Percentiles rank a stretch among this genome's conserved stretches.
phyloP scores from a whole-genome alignment of 441 rosid genomes.

The Adansonia rubrostipa region DNA sequence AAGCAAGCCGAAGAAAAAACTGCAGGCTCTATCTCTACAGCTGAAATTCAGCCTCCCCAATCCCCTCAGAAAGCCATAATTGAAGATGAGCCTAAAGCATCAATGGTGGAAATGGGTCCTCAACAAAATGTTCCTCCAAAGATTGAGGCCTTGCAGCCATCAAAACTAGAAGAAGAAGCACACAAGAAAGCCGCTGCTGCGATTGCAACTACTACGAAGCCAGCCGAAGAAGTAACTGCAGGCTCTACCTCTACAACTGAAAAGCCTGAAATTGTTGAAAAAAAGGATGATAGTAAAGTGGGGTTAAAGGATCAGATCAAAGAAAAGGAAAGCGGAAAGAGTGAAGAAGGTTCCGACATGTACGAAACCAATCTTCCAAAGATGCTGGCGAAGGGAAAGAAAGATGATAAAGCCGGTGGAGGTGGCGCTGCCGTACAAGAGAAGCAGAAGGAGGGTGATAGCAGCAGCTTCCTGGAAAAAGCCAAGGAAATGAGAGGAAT shows the following conservation, averaged over 20 bases:
- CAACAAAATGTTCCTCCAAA: background rate
- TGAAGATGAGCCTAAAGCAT: background rate
- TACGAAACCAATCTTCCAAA: background rate
- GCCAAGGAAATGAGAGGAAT: slow-evolving; percentile 7
- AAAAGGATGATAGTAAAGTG: background rate
- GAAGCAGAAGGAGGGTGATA: background rate
- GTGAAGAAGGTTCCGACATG: background rate
- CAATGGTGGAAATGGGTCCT: background rate
- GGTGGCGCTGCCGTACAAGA: background rate
- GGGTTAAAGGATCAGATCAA: background rate
- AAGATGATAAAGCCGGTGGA: background rate
- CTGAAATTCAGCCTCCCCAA: background rate
- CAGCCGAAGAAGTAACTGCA: background rate
- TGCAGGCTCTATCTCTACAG: background rate
- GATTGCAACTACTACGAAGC: background rate
- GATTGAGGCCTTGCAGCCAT: background rate
- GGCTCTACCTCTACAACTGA: background rate
- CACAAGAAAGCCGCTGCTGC: background rate
- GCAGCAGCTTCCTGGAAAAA: background rate
- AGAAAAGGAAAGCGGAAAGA: slow-evolving; percentile 6
- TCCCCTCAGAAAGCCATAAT: background rate
- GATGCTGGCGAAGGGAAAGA: background rate
- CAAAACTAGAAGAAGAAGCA: background rate
- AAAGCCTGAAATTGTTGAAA: slow-evolving; percentile 4
- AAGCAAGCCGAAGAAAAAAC: slow-evolving; percentile 6